Base-by-base conservation (phyloP, 306 rosid species). In the Castanospermum australe region DNA sequence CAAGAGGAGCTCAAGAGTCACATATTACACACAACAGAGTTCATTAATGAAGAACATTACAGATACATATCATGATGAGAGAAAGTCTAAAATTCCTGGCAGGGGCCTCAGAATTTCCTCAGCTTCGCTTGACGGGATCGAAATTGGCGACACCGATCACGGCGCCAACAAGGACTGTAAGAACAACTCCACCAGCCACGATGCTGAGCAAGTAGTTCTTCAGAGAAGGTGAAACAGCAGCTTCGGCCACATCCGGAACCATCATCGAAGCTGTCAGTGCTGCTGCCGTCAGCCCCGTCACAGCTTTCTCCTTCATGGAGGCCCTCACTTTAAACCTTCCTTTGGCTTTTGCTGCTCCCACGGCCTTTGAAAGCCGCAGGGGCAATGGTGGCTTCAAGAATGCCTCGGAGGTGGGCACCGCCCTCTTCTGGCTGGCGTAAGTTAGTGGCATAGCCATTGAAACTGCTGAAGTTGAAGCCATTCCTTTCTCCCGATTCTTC, bases 171-270 rank as follows among this genome's bases (percentile, higher is more conserved):
- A 92, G 14, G 14, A 54, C 93, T 0, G 59, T 54, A 17, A 81
- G 76, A 39, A 94, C 99, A 55, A 69, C 85, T 2, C 99, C 99
- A 61, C 97, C 97, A 6, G 99, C 97, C 0, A 64, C 90, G 51
- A 92, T 92, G 87, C 97, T 94, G 72, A 94, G 97, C 91, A 94
- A 79, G 90, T 89, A 92, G 90, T 92, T 94, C 87, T 92, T 92
- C 32, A 94, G 88, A 41, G 97, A 94, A 1, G 99, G 97, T n/a
- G 93, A 39, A 22, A 91, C 89, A 1, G 95, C 97, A 11, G 97
- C 97, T 81, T 94, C 95, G 0, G 97, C 99, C 50, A 87, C 97
- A 44, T 92, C 93, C 0, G 97, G 97, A 47, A 85, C 84, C 78
- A 92, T 82, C 97, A 91, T 86, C 3, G 91, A 84, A 20, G 94